Evolutionary conservation across 2,329 filamentous ascomycete species (phyloP), one percentile per base, ranked within the genome.

Genomic region (Trichoderma koningiopsis): DNA sequence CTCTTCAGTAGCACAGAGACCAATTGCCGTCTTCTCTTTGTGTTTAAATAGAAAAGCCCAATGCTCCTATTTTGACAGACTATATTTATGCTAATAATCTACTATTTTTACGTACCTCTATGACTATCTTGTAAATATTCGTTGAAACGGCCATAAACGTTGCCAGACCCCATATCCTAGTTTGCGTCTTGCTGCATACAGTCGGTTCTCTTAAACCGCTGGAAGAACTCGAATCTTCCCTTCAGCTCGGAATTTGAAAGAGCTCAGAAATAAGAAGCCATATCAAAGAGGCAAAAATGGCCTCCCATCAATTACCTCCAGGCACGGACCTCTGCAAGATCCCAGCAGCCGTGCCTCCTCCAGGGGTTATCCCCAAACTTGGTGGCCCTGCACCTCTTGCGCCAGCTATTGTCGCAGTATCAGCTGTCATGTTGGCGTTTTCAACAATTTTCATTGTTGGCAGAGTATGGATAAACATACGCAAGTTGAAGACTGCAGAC

Each of bases 311-410:
- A 14, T n/a, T 67, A 19, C 64, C 64, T 5, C 40, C 64, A 52
- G 64, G 64, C 22, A 7, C 11, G 16, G 66, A 68, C 24, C 66
- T 55, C 43, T 68, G 66, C 66, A 16, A 55, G 4, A 3, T 63
- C 16, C 66, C 66, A 8, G 40, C 66, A 62, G 19, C 27, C 2
- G 5, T 27, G 10, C 58, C 66, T 55, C 66, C 66, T 55, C 47
- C 56, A 0, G 66, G 66, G 1, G 58, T 63, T 35, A 22, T 61
- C 3, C 56, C 43, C 13, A 24, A 62, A 2, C 24, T 62, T 10
- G 16, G 14, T 47, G 22, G 33, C 3, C 24, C 58, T 33, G 31
- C 47, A 43, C 24, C 47, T 7, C 64, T 67, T 14, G 64, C 40
- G 37, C 6, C 13, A 22, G 56, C 29, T 14, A 22, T 24, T 5